Conservation (phyloP, 805 yeast genomes). For the Citeromyces matritensis region DNA sequence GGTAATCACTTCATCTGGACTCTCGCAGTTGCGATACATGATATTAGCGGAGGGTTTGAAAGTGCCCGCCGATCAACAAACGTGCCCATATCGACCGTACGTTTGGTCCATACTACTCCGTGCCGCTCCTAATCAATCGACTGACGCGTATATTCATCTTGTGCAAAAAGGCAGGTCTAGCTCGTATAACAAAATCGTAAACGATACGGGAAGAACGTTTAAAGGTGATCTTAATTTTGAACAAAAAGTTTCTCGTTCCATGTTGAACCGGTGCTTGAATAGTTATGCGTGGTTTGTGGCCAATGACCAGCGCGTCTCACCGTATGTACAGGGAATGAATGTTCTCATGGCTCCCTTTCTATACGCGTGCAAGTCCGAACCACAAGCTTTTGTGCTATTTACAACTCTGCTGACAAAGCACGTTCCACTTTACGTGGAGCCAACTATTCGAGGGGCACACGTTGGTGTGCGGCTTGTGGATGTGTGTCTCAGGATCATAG, state of each 20-base stretch:
- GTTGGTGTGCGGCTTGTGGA: constrained; percentile 68
- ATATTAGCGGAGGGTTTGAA: constrained; percentile 31
- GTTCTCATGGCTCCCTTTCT: constrained; percentile 75
- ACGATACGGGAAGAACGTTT: constrained; percentile 78
- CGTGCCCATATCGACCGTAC: constrained; percentile 54
- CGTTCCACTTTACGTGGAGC: constrained; percentile 68
- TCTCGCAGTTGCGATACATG: constrained; percentile 37
- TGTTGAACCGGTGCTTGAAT: constrained; percentile 53
- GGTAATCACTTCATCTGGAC: constrained; percentile 27
- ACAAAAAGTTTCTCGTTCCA: constrained; percentile 49
- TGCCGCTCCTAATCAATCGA: constrained; percentile 35
- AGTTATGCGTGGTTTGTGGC: constrained; percentile 43
- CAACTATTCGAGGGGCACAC: constrained; percentile 69
- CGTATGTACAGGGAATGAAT: constrained; percentile 88
- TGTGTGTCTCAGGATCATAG: constrained; percentile 52
- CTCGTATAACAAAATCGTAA: constrained; percentile 54
- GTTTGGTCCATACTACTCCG: constrained; percentile 72
- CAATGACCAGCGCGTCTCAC: constrained; percentile 9
- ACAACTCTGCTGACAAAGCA: constrained; percentile 43
- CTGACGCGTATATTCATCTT: constrained; percentile 37
- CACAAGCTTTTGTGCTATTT: constrained; percentile 69
- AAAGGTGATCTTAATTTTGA: constrained; percentile 59
- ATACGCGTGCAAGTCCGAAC: constrained; percentile 63
- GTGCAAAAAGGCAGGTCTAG: constrained; percentile 43
- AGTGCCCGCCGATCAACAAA: constrained; percentile 13